Evolutionary conservation across 441 rosid species (phyloP), one percentile per base, ranked within the genome.

Genomic region (Capsella rubella): DNA sequence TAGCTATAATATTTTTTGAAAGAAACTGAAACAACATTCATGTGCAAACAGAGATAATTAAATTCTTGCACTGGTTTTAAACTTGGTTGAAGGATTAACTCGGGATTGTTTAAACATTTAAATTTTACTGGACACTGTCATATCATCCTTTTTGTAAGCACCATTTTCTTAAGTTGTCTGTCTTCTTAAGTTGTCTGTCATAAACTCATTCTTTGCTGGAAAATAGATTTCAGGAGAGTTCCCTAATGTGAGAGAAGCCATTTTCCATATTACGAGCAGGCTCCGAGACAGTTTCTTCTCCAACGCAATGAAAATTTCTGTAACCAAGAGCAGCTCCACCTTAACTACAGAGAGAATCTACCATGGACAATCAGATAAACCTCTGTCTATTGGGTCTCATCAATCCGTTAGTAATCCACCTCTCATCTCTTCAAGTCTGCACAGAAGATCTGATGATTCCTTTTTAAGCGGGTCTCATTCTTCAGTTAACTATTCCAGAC

Each of bases 151-250:
- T 61, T 69, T 46, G 8, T 13, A 64, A 27, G 15, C 59, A 54
- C 34, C 53, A 37, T 64, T 52, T 60, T 42, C 27, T 9, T 46
- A 28, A 63, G 57, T 40, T 40, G 27, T 66, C 50, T 69, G 15
- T 71, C 21, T 60, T 42, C 25, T 8, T 46, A 28, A 63, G 57
- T 40, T 40, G 21, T 66, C 50, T 69, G 15, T 71, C 21, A 18
- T 65, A 55, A 57, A 52, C 67, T 60, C 62, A 58, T 72, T 43
- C 34, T 75, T 73, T 64, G 35, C 27, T 46, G 61, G 67, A 62
- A 49, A 55, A 84, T 80, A 95, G 99, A 86, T 95, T 80, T 74
- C 89, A 25, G 99, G 98, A 70, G 96, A 87, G 70, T 80, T 88
- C 63, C 56, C 81, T 47, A 87, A 82, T 25, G 98, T 92, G 59